Conservation (phyloP, 2,329 filamentous ascomycete genomes). For the Proliferodiscus dingleyae region DNA sequence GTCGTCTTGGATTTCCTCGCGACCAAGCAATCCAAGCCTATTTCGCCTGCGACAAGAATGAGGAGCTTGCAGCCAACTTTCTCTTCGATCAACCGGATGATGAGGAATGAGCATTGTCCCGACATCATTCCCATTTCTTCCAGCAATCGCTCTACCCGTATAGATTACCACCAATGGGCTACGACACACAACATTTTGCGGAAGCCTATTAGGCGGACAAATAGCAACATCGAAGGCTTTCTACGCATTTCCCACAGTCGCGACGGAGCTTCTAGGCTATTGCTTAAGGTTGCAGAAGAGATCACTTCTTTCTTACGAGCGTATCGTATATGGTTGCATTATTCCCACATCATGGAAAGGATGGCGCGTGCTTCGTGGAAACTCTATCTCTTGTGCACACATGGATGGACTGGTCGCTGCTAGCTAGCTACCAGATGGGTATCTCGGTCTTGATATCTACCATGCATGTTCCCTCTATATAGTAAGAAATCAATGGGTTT, state of each 20-base stretch:
- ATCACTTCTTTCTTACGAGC: too few species aligned
- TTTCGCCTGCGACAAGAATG: constrained; percentile 99
- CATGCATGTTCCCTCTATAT: constrained; percentile 4
- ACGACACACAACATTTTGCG: not conserved
- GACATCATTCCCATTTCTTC: constrained; percentile 9
- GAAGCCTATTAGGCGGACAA: not conserved
- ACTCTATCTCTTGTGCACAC: not conserved
- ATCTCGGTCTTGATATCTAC: constrained; percentile 13
- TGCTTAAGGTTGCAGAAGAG: too few species aligned
- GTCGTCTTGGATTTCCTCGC: constrained; percentile 85
- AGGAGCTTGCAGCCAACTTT: constrained; percentile 96
- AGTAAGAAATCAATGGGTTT: constrained; percentile 2
- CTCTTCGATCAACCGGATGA: constrained; percentile 96
- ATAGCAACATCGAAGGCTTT: not conserved
- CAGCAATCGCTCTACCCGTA: constrained; percentile 3
- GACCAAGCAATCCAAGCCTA: constrained; percentile 96
- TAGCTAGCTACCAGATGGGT: not conserved
- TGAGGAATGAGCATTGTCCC: constrained; percentile 44
- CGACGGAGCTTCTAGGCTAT: too few species aligned
- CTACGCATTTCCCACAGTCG: too few species aligned
- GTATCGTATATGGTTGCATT: constrained; percentile 2
- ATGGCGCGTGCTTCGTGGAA: constrained; percentile 1
- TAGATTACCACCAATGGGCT: constrained; percentile 2
- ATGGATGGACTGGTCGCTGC: constrained; percentile 4
- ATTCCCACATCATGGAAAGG: constrained; percentile 5